phyloP scores from a whole-genome alignment of 345 rosid species.

The Lumnitzera racemosa region DNA sequence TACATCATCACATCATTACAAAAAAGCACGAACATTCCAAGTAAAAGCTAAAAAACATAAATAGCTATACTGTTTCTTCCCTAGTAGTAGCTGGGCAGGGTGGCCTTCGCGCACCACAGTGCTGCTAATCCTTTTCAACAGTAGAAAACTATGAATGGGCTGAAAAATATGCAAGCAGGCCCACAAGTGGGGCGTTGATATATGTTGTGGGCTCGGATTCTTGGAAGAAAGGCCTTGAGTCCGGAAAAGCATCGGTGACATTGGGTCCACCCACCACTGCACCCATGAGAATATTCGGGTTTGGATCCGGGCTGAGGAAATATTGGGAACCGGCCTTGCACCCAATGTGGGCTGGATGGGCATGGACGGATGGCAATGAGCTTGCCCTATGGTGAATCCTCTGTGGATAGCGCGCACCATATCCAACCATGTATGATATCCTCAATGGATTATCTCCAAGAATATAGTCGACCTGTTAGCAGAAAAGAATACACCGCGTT shows the following conservation, averaged over 20 bases:
- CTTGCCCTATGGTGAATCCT: constrained; percentile 93
- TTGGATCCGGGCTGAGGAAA: constrained; percentile 55
- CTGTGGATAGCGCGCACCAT: constrained; percentile 67
- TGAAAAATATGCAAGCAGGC: constrained; percentile 73
- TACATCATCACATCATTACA: too few relatives aligned
- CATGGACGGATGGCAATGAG: constrained; percentile 58
- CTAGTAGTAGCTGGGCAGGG: constrained; percentile 22
- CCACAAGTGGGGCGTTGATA: constrained; percentile 92
- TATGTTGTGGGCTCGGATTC: constrained; percentile 97
- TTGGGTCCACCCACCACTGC: constrained; percentile 94
- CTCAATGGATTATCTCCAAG: constrained; percentile 82
- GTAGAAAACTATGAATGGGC: constrained; percentile 37
- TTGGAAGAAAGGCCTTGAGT: constrained; percentile 66
- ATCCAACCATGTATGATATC: constrained; percentile 97
- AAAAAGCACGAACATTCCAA: too few relatives aligned
- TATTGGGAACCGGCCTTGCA: constrained; percentile 69
- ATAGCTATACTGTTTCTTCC: too few relatives aligned
- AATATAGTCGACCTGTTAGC: constrained; percentile 76
- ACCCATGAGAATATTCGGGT: constrained; percentile 75
- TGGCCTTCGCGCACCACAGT: constrained; percentile 51
- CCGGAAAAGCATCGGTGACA: constrained; percentile 65
- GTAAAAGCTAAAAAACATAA: too few relatives aligned
- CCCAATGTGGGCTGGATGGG: constrained; percentile 53
- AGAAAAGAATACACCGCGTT: too few relatives aligned
- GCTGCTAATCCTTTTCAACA: constrained; percentile 6